Evolutionary conservation across 2,329 filamentous ascomycete genomes (phyloP), one percentile per base, ranked within the genome.

Genomic region (Trichoderma harzianum): DNA sequence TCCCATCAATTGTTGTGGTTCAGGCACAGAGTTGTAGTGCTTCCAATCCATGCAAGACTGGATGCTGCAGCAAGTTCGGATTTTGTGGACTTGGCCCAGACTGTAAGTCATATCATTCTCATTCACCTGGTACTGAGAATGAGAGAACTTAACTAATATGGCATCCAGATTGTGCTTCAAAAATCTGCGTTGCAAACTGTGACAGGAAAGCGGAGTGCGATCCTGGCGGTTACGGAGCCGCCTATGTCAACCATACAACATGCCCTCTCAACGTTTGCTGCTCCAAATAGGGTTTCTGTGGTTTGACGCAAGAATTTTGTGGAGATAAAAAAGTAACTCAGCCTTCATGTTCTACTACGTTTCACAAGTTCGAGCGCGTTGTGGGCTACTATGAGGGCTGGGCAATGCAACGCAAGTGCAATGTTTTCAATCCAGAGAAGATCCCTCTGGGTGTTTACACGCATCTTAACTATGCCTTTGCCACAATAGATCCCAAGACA

Each of bases 211-310:
- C 69, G 32, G 74, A 79, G 60, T 81, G 80, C 70, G 76, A 80
- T 71, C 77, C 77, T 26, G 82, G 80, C 8, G 78, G 78, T 36
- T 79, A 78, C 75, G 78, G 79, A 0, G 36, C 47, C 3, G 34
- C 77, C 53, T 80, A 74, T 73, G 75, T 73, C 21, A 58, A 75
- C 43, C 60, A 73, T 3, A 36, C 69, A 16, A 75, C 74, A n/a
- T 83, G 81, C 70, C 81, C 81, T 2, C 76, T 83, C 26, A 82
- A 83, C 68, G 81, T 82, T 11, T 83, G 81, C 74, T 82, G 82
- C 73, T 75, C 74, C 58, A 58, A 77, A 30, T 77, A 64, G 53
- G 79, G 81, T 53, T 83, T 80, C 74, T 83, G 81, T 65, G 34
- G 12, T 39, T 39, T 39, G 14, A 39, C 34, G 6, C 34, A 39